Evolutionary conservation across 768 basidiomycete genomes (phyloP).

Genomic region (Panaeolus cyanescens): DNA sequence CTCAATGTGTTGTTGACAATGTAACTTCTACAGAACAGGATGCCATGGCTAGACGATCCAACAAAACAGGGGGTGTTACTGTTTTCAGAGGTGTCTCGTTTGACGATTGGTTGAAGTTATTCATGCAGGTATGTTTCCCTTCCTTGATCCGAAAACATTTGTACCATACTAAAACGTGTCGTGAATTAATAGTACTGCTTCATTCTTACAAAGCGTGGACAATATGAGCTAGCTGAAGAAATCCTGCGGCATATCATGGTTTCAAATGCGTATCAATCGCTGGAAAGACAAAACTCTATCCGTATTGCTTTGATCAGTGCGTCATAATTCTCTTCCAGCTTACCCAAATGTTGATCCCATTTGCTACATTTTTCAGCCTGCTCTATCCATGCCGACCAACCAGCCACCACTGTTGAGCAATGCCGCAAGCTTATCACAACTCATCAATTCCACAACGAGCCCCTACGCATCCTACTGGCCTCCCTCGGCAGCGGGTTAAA

Average conservation of each 20-base stretch:
- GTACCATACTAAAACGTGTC: not conserved
- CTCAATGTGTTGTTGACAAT: too few relatives aligned
- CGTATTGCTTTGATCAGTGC: conserved; percentile 77
- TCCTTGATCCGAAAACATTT: not conserved
- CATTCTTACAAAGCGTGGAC: conserved; percentile 60
- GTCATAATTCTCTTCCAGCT: conserved; percentile 18
- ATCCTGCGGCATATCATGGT: conserved; percentile 72
- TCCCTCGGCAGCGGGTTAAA: conserved; percentile 71
- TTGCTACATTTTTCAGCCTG: conserved; percentile 54
- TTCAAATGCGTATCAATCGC: conserved; percentile 72
- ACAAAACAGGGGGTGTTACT: conserved; percentile 48
- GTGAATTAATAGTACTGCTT: conserved; percentile 68
- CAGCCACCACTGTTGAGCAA: conserved; percentile 67
- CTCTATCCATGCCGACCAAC: conserved; percentile 59
- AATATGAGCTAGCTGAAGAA: conserved; percentile 71
- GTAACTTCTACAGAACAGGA: conserved; percentile 61
- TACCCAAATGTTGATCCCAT: not conserved
- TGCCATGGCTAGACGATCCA: conserved; percentile 49
- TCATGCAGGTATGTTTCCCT: conserved; percentile 70
- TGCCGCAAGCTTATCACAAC: conserved; percentile 71
- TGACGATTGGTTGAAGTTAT: conserved; percentile 82
- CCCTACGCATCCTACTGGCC: conserved; percentile 74
- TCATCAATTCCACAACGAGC: conserved; percentile 88
- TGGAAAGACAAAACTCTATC: conserved; percentile 66
- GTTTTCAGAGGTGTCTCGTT: conserved; percentile 82